Evolutionary conservation across 371 early-diverging fungal species (phyloP), one percentile per base, ranked within the genome.

Genomic region (Syncephalastrum contaminatum): DNA sequence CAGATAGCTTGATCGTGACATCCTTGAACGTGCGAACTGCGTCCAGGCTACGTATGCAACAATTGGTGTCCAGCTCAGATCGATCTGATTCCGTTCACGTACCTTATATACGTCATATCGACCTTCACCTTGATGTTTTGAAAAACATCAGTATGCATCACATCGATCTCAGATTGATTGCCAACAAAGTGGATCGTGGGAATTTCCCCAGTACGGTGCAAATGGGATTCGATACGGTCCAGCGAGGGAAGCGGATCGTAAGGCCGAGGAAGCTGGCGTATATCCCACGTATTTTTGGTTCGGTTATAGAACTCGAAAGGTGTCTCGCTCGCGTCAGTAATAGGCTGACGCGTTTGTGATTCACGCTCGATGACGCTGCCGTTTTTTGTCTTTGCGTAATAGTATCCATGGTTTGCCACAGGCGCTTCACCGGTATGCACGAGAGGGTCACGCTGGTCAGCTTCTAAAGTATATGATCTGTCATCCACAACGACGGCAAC

Each of bases 1-100:
- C 75, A 6, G 64, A 56, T 16, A 74, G 47, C 16, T 59, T 49
- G 18, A 74, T 53, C 19, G 59, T 48, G 0, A 51, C 64, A 44
- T 61, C 54, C 0, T 51, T 30, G 19, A 74, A 62, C 8, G 50
- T 16, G 18, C 56, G 42, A 3, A 66, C 48, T 24, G 57, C 27
- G 12, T 54, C 56, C n/a, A 45, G 25, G 4, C 65, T 66, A 53
- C 4, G 54, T 40, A 43, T 13, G 3, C 4, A 53, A 53, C 10
- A 10, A 6, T 30, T 6, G 10, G 10, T 12, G 10, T 30, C 10
- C 10, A 0, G 12, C 10, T 8, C 36, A 30, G 8, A 8, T 30
- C 36, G 10, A 30, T 5, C 3, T 30, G 36, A 8, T 18, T 12
- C 7, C 2, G 10, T 3, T n/a, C 5, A 7, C 42, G 19, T 53